These are phyloP conservation scores for Pterocarpus macrocarpus DNA, from an alignment of 306 rosid species.

Conservation along the genomic window DNA sequence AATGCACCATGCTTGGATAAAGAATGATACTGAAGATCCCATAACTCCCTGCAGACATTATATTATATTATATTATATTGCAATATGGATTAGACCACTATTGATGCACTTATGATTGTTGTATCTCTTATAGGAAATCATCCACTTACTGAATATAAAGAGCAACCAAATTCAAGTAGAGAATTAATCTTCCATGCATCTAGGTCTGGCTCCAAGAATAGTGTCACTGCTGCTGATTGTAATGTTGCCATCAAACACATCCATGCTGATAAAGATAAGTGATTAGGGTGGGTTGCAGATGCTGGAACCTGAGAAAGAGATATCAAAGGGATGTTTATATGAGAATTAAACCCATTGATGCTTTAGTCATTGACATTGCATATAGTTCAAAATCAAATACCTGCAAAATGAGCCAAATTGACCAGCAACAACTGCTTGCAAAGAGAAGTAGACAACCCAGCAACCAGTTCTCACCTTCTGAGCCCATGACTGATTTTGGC, in stretches of 20 bases:
- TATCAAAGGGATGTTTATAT: not conserved
- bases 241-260: conserved; percentile 62
- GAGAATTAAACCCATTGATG: not conserved
- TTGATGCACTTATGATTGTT: not conserved
- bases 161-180: conserved; percentile 31
- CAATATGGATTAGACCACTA: not conserved
- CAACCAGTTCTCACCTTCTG: conserved; percentile 48
- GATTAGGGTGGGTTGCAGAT: conserved; percentile 58
- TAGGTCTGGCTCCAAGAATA: conserved; percentile 46
- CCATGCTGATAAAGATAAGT: conserved; percentile 64
- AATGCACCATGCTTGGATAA: conserved; percentile 68
- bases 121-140: not conserved
- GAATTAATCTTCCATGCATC: conserved; percentile 61
- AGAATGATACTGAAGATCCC: conserved; percentile 59
- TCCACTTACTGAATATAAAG: conserved; percentile 39
- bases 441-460: conserved; percentile 60
- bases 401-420: conserved; percentile 66
- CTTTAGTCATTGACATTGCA: not conserved
- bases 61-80: not conserved
- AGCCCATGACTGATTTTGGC: conserved; percentile 30
- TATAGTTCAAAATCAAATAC: conserved; percentile 17
- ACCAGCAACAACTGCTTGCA: conserved; percentile 54
- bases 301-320: conserved; percentile 57
- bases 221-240: conserved; percentile 50
- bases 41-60: conserved; percentile 53